These are phyloP conservation scores for Daldinia sp. DNA, from an alignment of 2,329 filamentous ascomycete species.

Conservation along the genomic window DNA sequence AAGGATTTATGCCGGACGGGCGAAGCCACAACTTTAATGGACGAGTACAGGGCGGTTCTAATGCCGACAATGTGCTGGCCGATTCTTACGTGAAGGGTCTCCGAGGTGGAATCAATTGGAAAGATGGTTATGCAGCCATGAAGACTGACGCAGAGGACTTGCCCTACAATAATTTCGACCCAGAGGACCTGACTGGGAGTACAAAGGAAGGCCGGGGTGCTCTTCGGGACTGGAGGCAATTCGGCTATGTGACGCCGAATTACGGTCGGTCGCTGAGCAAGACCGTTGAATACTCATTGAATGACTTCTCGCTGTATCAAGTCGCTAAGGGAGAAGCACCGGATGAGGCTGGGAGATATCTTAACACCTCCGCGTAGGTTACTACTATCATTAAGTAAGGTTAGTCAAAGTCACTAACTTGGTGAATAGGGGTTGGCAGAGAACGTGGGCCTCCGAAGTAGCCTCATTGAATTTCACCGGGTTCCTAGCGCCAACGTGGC, in stretches of 20 bases:
- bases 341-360: constrained; percentile 58
- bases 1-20: constrained; percentile 62
- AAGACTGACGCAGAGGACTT: constrained; percentile 63
- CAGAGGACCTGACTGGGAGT: constrained; percentile 59
- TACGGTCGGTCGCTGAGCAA: constrained; percentile 62
- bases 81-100: constrained; percentile 67
- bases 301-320: constrained; percentile 65
- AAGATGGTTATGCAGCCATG: constrained; percentile 61
- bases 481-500: constrained; percentile 63
- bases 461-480: constrained; percentile 59
- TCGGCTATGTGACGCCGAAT: constrained; percentile 63
- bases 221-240: constrained; percentile 64
- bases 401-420: background rate
- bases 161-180: constrained; percentile 59
- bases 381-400: background rate
- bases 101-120: constrained; percentile 59
- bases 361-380: constrained; percentile 55
- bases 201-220: constrained; percentile 66
- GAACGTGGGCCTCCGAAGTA: constrained; percentile 63
- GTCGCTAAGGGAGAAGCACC: constrained; percentile 62
- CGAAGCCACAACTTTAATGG: constrained; percentile 66
- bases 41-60: constrained; percentile 65
- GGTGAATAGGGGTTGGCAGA: constrained; percentile 60
- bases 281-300: constrained; percentile 65
- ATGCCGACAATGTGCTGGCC: constrained; percentile 67